Percentiles rank a stretch among this genome's conserved stretches.
Conservation (phyloP, 2,329 filamentous ascomycete genomes). For the Fusarium heterosporum region DNA sequence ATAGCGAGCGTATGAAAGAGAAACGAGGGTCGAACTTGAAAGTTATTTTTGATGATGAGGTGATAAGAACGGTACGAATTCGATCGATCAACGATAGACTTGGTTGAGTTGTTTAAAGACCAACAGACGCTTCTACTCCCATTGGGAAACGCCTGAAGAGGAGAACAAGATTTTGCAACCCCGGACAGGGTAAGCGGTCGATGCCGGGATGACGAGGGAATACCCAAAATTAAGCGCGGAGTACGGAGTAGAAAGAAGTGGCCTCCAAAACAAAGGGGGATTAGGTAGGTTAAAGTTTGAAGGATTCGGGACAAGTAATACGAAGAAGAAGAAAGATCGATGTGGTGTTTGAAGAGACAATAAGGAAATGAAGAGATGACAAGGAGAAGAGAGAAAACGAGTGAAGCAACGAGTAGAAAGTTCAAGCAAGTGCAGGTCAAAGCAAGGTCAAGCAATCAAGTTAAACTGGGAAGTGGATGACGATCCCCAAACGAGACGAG, state of each 20-base stretch:
- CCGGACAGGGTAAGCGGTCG: slow-evolving; percentile 27
- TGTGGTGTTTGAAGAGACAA: slow-evolving; percentile 12
- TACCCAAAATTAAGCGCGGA: slow-evolving; percentile 36
- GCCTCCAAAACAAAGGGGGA: slow-evolving; percentile 33
- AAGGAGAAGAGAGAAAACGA: slow-evolving; percentile 31
- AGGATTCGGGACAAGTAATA: slow-evolving; percentile 19
- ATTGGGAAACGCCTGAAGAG: slow-evolving; percentile 28
- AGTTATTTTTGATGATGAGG: slow-evolving; percentile 8
- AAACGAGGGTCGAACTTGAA: slow-evolving; percentile 26
- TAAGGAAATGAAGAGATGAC: slow-evolving; percentile 2
- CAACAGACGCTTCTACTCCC: slow-evolving; percentile 11
- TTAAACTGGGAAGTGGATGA: slow-evolving; percentile 46
- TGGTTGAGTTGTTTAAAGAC: slow-evolving; percentile 14
- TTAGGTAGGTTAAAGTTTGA: slow-evolving; percentile 25
- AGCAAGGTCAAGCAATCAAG: slow-evolving; percentile 15
- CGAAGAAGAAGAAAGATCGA: slow-evolving; percentile 17
- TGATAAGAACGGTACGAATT: slow-evolving; percentile 17
- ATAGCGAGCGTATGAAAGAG: slow-evolving; percentile 41
- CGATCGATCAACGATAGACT: slow-evolving; percentile 47
- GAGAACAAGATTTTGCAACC: slow-evolving; percentile 38
- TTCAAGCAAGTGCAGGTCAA: no score
- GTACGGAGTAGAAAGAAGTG: slow-evolving; percentile 11
- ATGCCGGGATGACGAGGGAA: slow-evolving; percentile 37
- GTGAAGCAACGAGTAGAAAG: slow-evolving; percentile 26
- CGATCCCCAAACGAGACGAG: slow-evolving; percentile 43